phyloP scores from a whole-genome alignment of 148 eudicot species.

The Silene uniflora region DNA sequence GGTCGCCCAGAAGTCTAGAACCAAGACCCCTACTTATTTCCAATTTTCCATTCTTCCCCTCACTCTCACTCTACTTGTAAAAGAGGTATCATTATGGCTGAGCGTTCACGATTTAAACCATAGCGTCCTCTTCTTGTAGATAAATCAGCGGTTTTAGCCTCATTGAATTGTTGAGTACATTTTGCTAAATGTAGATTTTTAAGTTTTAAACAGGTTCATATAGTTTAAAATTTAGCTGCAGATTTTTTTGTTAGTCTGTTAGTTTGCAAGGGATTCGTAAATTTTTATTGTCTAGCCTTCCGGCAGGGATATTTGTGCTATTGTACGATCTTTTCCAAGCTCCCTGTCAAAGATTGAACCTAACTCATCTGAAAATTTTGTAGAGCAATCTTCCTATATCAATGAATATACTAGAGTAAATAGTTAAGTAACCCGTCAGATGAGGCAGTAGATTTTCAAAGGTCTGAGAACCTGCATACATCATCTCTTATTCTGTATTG shows the following conservation, averaged over 20 bases:
- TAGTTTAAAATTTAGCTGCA: neutral
- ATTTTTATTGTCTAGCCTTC: neutral
- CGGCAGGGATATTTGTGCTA: neutral
- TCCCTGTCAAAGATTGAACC: neutral
- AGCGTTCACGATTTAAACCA: neutral
- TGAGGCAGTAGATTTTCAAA: neutral
- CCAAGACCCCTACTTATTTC: neutral
- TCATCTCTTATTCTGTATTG: neutral
- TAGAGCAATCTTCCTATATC: neutral
- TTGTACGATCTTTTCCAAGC: neutral
- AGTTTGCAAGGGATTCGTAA: neutral
- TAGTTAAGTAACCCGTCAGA: neutral
- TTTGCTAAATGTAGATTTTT: neutral
- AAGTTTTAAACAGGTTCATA: neutral
- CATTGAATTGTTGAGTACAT: neutral
- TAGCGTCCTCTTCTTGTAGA: neutral
- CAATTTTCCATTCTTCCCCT: neutral
- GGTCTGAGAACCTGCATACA: conserved; percentile 12
- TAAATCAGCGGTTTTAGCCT: too few species aligned
- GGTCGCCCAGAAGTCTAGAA: neutral
- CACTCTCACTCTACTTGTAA: neutral
- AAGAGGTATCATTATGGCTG: neutral
- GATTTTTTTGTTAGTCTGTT: neutral
- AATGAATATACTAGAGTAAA: neutral
- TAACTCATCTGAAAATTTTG: neutral